Percentiles rank a stretch among this genome's conserved stretches.
Evolutionary conservation across 176 grass and related monocot genomes (phyloP).

Genomic region (Oryza glaberrima): DNA sequence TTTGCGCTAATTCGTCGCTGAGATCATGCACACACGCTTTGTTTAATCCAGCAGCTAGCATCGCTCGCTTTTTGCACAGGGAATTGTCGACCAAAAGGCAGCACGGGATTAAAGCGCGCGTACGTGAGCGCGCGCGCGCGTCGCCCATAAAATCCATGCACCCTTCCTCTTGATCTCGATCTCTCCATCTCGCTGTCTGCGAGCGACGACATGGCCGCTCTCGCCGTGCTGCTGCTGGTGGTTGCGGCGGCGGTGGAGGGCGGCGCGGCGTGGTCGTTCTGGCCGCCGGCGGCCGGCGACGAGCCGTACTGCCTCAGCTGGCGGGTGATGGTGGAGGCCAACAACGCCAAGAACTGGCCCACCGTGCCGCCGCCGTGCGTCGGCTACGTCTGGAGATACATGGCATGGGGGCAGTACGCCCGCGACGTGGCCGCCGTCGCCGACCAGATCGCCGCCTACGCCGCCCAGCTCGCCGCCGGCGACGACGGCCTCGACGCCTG

Average conservation of each 20-base stretch:
- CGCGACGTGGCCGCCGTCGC: slow-evolving; percentile 51
- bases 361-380: slow-evolving; percentile 63
- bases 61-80: slow-evolving; percentile 9
- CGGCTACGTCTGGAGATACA: slow-evolving; percentile 65
- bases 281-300: slow-evolving; percentile 39
- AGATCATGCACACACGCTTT: background rate
- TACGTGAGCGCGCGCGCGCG: background rate
- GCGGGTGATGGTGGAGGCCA: slow-evolving; percentile 77
- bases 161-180: background rate
- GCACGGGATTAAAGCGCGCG: background rate
- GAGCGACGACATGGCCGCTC: background rate
- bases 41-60: background rate
- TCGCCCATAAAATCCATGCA: slow-evolving; percentile 39
- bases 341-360: slow-evolving; percentile 72
- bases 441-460: slow-evolving; percentile 55
- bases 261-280: slow-evolving; percentile 25
- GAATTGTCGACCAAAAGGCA: slow-evolving; percentile 9
- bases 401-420: slow-evolving; percentile 68
- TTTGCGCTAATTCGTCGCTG: background rate
- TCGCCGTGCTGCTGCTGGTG: background rate
- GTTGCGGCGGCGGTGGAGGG: background rate
- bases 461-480: background rate
- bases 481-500: slow-evolving; percentile 71
- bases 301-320: slow-evolving; percentile 65
- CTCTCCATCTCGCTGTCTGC: background rate